Evolutionary conservation across 345 rosid genomes (phyloP), one percentile per base, ranked within the genome.

Genomic region (Eutrema heterophyllum): DNA sequence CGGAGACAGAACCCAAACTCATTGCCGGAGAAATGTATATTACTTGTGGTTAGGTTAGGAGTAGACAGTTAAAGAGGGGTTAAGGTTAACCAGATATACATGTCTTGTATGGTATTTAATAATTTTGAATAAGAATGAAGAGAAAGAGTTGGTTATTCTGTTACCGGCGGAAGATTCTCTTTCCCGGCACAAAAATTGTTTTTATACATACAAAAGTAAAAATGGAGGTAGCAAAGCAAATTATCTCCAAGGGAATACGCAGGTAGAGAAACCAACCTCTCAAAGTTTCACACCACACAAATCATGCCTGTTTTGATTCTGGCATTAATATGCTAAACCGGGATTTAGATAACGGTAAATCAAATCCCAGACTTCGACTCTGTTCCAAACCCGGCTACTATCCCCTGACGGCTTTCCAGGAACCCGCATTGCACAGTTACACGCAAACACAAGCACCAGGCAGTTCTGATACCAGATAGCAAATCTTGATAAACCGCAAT

Each of bases 111-210:
- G 7, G 8, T 44, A 45, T 9, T 58, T 26, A n/a, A 53, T 54
- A 21, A 21, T 45, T 48, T 75, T 75, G 79, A 75, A 75, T 53
- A 52, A 68, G 68, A 75, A 43, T 18, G 45, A 63, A 52, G 26
- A 41, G 7, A 53, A 61, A 32, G 15, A 39, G 40, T 55, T 66
- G 9, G 40, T 68, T 56, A 24, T 41, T 51, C 46, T 60, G 14
- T 51, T n/a, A 68, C 73, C 73, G 39, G 61, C 1, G 46, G 15
- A 58, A 74, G 67, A 67, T 74, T 74, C 78, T 67, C 79, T 75
- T 74, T 33, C 55, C 63, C 68, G 43, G 62, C 53, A 27, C 45
- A 58, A 40, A 54, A 45, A 7, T 30, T 29, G 58, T 53, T 67
- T 74, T 41, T 24, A 40, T n/a, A 59, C 66, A 45, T 40, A 57